Base-by-base conservation (phyloP, 352 stramenopile species). In the Heterotrichella gracilis region DNA sequence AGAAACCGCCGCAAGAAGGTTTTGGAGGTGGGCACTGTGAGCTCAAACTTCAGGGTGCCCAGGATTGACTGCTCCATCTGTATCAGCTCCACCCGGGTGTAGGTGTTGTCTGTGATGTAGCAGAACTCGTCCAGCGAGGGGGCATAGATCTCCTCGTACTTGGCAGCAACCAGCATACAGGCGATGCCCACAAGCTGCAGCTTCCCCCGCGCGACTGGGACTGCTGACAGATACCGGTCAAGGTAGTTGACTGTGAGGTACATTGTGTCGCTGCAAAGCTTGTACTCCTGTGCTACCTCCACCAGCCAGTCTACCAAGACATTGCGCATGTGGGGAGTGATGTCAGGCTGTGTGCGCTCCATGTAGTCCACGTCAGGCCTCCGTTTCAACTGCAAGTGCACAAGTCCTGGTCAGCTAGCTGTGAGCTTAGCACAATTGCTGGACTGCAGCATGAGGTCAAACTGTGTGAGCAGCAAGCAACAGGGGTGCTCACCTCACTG, bases 51-150 rank as follows among this genome's bases (percentile, higher is more conserved):
- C 2, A 86, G 73, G 0, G 70, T 63, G 21, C 76, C 75, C 25
- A 81, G 79, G 9, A 88, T 74, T 1, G 70, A 23, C 9, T 73
- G 69, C 73, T 88, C 82, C 76, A 84, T 82, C 0, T 75, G 63
- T 2, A 81, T 73, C 22, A 88, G 78, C 71, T 85, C 72, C 25
- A 76, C 73, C 0, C 25, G 64, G 14, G 68, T 80, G 74, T 84
- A 85, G 14, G 80, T 78, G 67, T 83, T 77, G 71, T 84, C 82
- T 21, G 79, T 78, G 66, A 88, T 84, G 73, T 85, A 83, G 22
- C 77, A 73, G 69, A 88, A 81, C 22, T 84, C 78, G 9, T 81
- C 70, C 0, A 80, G 69, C 2, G 71, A 71, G 2, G 80, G 78
- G 14, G 77, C 73, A 22, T 74, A 76, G 21, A 74, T 75, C 72